phyloP scores from a whole-genome alignment of 2,329 filamentous ascomycete genomes.

The Aureobasidium namibiae region DNA sequence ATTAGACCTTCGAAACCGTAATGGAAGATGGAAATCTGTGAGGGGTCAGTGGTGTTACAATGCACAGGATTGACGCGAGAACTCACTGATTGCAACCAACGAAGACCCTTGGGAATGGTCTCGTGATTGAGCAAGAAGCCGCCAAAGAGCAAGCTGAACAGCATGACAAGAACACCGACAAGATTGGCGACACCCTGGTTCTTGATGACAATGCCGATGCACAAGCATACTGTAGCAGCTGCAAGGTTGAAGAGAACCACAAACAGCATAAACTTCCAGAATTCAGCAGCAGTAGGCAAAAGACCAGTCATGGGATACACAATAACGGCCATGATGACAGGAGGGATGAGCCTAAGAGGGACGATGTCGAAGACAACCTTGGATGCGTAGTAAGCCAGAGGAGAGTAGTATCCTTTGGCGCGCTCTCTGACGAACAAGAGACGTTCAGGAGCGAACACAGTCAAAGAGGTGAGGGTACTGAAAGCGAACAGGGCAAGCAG shows the following conservation, averaged over 20 bases:
- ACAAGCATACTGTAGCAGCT: constrained; percentile 85
- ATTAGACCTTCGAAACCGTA: constrained; percentile 95
- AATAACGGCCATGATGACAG: constrained; percentile 89
- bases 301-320: constrained; percentile 97
- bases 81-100: constrained; percentile 79
- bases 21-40: constrained; percentile 85
- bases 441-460: constrained; percentile 84
- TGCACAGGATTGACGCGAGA: background rate
- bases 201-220: constrained; percentile 91
- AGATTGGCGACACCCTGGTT: constrained; percentile 87
- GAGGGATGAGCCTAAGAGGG: constrained; percentile 85
- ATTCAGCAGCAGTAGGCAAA: constrained; percentile 71
- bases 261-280: constrained; percentile 85
- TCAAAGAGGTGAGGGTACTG: constrained; percentile 87
- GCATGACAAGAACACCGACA: constrained; percentile 90
- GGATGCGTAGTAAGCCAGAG: constrained; percentile 85
- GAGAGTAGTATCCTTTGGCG: constrained; percentile 93
- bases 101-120: constrained; percentile 73
- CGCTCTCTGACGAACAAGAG: constrained; percentile 87
- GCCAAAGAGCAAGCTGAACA: constrained; percentile 91
- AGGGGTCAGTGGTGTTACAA: background rate
- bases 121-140: constrained; percentile 91
- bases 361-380: constrained; percentile 99
- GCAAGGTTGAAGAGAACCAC: constrained; percentile 94
- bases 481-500: constrained; percentile 92